A percentile compares a stretch with the other conserved stretches of the same genome.
Conservation (phyloP, 2,329 filamentous ascomycete species). For the Lanzia echinophila region DNA sequence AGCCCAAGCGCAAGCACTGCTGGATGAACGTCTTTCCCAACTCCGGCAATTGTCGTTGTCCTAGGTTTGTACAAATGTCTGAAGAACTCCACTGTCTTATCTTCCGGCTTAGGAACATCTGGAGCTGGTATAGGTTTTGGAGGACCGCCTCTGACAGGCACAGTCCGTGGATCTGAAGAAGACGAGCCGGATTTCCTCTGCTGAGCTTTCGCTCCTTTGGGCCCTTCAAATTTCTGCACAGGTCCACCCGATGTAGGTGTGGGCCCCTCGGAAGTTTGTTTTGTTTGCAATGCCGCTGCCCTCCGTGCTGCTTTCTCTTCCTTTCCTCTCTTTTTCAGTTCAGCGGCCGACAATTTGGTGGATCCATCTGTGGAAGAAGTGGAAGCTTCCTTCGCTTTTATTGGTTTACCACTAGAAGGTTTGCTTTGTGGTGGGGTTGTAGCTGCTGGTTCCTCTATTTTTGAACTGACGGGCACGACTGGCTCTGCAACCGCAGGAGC, state of each 20-base stretch:
- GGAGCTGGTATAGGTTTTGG: conserved; percentile 29
- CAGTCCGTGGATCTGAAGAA: conserved; percentile 24
- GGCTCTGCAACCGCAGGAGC: conserved; percentile 12
- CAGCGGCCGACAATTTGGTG: conserved; percentile 52
- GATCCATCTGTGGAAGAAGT: conserved; percentile 21
- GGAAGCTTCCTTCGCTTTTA: conserved; percentile 9
- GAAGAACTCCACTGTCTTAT: conserved; percentile 69
- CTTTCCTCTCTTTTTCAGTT: conserved; percentile 77
- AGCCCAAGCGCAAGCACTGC: conserved; percentile 78
- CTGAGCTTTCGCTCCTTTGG: conserved; percentile 33
- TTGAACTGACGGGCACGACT: conserved; percentile 3
- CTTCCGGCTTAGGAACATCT: conserved; percentile 48
- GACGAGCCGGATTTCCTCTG: conserved; percentile 29
- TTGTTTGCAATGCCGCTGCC: conserved; percentile 59
- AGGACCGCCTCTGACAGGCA: conserved; percentile 24
- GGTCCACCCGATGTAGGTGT: conserved; percentile 14
- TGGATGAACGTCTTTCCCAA: conserved; percentile 71
- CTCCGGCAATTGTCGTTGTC: conserved; percentile 54
- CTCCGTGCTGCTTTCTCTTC: conserved; percentile 85
- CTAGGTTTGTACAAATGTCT: conserved; percentile 75
- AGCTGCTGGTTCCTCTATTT: neutral
- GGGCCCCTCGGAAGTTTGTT: conserved; percentile 34
- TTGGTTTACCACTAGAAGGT: conserved; percentile 9
- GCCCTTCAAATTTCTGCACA: conserved; percentile 26
- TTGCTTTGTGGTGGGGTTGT: conserved; percentile 10